Conservation (phyloP, 495 filamentous ascomycete genomes). For the Astrothelium subdiscretum region DNA sequence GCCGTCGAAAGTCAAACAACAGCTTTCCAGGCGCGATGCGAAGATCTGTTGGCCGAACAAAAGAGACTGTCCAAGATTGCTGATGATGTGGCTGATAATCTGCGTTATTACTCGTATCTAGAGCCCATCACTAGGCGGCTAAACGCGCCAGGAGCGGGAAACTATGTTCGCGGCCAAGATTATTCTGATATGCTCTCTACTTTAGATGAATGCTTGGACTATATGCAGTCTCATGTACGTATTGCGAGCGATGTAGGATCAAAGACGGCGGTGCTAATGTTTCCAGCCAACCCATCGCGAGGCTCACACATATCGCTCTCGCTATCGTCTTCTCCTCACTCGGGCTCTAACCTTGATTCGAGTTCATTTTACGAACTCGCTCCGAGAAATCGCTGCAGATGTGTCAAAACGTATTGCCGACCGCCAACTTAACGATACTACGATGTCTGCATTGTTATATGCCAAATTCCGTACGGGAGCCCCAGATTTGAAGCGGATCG, state of each 20-base stretch:
- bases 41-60: constrained; percentile 70
- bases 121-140: constrained; percentile 81
- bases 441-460: constrained; percentile 63
- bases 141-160: constrained; percentile 82
- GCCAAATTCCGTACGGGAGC: constrained; percentile 66
- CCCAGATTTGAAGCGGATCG: constrained; percentile 52
- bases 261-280: constrained; percentile 1
- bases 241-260: not conserved
- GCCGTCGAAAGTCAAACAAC: constrained; percentile 82
- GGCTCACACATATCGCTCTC: constrained; percentile 64
- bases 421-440: constrained; percentile 62
- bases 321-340: constrained; percentile 59
- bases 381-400: constrained; percentile 58
- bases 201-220: constrained; percentile 78
- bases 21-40: constrained; percentile 81
- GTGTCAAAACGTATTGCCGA: constrained; percentile 60
- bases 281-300: constrained; percentile 69
- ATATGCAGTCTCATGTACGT: constrained; percentile 74
- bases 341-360: constrained; percentile 70
- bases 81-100: constrained; percentile 68
- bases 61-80: constrained; percentile 62
- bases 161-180: constrained; percentile 63
- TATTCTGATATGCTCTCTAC: constrained; percentile 78
- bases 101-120: constrained; percentile 84
- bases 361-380: constrained; percentile 65